Evolutionary conservation across 306 rosid species (phyloP).

Genomic region (Lathyrus tuberosus): DNA sequence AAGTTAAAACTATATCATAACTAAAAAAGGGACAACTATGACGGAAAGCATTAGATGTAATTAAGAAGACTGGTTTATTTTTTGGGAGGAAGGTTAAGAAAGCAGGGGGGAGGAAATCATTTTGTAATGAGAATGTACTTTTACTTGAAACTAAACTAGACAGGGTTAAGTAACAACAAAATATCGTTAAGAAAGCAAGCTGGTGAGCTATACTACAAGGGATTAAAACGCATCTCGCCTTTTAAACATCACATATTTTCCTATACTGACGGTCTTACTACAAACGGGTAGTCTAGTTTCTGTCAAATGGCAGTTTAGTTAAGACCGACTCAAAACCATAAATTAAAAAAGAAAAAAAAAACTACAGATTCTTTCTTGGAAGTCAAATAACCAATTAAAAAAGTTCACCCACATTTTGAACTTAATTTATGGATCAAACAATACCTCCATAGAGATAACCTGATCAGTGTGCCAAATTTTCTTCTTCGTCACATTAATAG

Average conservation of each 20-base stretch:
- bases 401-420: slow-evolving; percentile 17
- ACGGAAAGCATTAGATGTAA: too few species aligned
- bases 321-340: slow-evolving; percentile 23
- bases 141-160: background rate
- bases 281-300: background rate
- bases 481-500: slow-evolving; percentile 22
- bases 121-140: slow-evolving; percentile 19
- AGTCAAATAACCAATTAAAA: slow-evolving; percentile 14
- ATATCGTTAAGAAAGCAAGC: background rate
- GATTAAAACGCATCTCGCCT: background rate
- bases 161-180: background rate
- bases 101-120: background rate
- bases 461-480: slow-evolving; percentile 16
- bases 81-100: background rate
- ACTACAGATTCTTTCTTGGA: slow-evolving; percentile 1
- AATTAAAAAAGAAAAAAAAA: background rate
- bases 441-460: background rate
- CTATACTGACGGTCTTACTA: slow-evolving; percentile 3
- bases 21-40: too few species aligned
- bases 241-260: slow-evolving; percentile 3
- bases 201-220: slow-evolving; percentile 3
- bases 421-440: slow-evolving; percentile 24
- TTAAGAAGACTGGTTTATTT: background rate
- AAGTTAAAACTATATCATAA: too few species aligned
- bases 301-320: slow-evolving; percentile 3